Evolutionary conservation across 257 asterid species (phyloP).

Genomic region (Forsythia suspensa): DNA sequence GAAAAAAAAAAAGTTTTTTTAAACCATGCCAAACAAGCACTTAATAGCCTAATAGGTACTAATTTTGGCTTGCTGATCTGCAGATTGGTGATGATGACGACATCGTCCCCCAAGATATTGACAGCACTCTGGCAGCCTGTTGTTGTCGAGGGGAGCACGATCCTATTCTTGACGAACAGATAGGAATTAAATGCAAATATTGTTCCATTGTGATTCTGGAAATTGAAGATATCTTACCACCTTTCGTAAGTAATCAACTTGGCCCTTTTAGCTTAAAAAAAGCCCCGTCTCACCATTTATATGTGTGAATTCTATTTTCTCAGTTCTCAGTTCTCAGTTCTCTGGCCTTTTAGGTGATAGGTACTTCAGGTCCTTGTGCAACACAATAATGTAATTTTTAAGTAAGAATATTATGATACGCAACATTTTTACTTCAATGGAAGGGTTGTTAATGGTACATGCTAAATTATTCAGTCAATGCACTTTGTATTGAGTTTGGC

Average conservation of each 20-base stretch:
- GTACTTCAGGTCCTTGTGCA: background rate
- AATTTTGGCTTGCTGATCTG: slow-evolving; percentile 7
- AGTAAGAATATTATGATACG: background rate
- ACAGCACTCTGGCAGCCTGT: slow-evolving; percentile 30
- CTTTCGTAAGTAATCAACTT: slow-evolving; percentile 43
- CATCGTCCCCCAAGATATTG: slow-evolving; percentile 13
- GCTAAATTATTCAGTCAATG: background rate
- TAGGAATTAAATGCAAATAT: slow-evolving; percentile 57
- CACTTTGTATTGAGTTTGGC: background rate
- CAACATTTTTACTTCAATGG: background rate
- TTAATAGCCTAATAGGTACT: background rate
- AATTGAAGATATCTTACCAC: slow-evolving; percentile 60
- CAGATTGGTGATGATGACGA: slow-evolving; percentile 26
- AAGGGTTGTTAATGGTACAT: background rate
- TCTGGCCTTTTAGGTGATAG: background rate
- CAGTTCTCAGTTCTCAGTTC: background rate
- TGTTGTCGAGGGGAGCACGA: slow-evolving; percentile 55
- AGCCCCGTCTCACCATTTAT: background rate
- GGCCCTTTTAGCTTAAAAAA: background rate
- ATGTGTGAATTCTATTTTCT: background rate
- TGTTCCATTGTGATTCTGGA: slow-evolving; percentile 47
- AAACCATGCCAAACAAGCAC: no score
- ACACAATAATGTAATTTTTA: background rate
- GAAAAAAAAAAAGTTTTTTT: no score
- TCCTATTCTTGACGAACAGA: slow-evolving; percentile 57